Base-by-base conservation (phyloP, 805 yeast genomes). In the Candida nonsorbophila region DNA sequence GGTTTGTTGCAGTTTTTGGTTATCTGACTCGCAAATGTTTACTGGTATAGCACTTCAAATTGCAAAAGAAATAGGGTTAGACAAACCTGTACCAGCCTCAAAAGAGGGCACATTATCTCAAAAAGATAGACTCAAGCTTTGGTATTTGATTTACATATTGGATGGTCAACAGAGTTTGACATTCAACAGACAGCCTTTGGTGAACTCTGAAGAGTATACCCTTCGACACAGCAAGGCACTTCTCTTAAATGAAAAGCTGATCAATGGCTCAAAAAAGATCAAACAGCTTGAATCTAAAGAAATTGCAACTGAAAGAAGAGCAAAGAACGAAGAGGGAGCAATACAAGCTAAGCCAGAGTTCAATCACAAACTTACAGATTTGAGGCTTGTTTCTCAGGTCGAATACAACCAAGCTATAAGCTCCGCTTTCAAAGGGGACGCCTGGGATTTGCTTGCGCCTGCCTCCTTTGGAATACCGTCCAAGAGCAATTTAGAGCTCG, bases 161-260 rank as follows among this genome's bases (percentile, higher is more conserved):
- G 86, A 79, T 51, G 84, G 84, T 0, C 83, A 79, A 39, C 84
- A 79, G 40, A 73, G 82, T 38, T 52, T 79, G 42, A 69, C 79
- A 0, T 72, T 68, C 41, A 72, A 74, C 38, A 62, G 81, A 40
- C 72, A 72, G 33, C 74, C 82, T 0, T 45, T 79, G 24, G 67
- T 79, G n/a, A 61, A 63, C 29, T 51, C 67, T 2, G 45, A 53
- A 16, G 82, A 77, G 33, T 58, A 55, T 18, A 44, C 72, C 3
- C 45, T 76, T 10, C 51, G 44, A 28, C 54, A 69, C 23, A 62
- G 74, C 22, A 54, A 69, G 30, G 53, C 54, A 17, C 39, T 72
- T 8, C 44, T 74, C 19, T 20, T 41, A 4, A 37, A 37, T 11
- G 30, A 38, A 10, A 29, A 33, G 19, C 16, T 15, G 5, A 17